Conservation (phyloP, 257 asterid species). For the Penstemon barbatus region DNA sequence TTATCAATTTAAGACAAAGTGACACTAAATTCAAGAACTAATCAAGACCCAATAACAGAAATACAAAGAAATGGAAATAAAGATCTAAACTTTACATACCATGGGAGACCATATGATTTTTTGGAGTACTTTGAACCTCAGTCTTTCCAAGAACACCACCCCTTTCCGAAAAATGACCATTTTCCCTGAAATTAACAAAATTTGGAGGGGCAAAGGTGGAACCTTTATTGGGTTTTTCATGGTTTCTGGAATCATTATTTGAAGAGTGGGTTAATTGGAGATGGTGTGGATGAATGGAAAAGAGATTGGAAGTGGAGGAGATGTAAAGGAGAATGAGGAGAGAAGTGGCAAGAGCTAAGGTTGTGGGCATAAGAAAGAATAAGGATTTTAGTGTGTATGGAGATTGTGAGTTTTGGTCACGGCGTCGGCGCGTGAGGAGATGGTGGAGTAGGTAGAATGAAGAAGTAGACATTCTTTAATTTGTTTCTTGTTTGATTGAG, state of each 20-base stretch:
- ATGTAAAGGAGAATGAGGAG: constrained; percentile 62
- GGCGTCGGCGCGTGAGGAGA: constrained; percentile 59
- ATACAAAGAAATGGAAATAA: constrained; percentile 3
- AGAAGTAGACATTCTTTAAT: constrained; percentile 42
- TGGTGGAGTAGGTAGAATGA: constrained; percentile 40
- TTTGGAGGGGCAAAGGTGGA: constrained; percentile 28
- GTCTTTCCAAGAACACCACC: constrained; percentile 19
- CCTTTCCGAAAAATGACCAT: constrained; percentile 24
- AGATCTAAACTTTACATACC: constrained; percentile 34
- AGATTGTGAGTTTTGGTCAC: constrained; percentile 29
- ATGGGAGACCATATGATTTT: constrained; percentile 20
- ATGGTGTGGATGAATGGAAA: constrained; percentile 44
- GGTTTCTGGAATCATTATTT: constrained; percentile 29
- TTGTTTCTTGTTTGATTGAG: not conserved
- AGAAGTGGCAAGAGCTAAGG: constrained; percentile 69
- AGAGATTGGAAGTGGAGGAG: constrained; percentile 61
- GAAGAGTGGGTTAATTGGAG: constrained; percentile 33
- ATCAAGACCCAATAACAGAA: constrained; percentile 16
- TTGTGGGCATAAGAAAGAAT: constrained; percentile 59
- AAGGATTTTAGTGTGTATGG: constrained; percentile 35
- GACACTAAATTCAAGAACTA: constrained; percentile 19
- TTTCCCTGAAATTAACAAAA: constrained; percentile 20
- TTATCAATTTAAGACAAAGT: constrained; percentile 1
- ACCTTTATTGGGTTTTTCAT: constrained; percentile 23
- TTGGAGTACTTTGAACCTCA: constrained; percentile 23